Evolutionary conservation across 768 basidiomycete species (phyloP).

Genomic region (Termitomyces eurrhizus): DNA sequence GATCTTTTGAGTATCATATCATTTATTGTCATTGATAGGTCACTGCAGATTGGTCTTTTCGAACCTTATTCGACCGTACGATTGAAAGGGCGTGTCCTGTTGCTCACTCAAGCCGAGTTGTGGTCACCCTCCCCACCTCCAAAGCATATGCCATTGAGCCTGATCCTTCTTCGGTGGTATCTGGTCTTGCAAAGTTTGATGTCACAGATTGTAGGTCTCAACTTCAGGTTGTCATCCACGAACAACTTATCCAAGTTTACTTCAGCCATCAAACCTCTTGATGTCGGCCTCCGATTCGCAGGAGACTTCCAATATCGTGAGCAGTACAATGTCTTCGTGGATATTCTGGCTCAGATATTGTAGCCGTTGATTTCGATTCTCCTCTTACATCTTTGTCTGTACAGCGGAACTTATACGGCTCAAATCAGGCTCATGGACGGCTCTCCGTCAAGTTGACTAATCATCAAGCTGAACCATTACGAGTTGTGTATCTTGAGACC

Average conservation of each 20-base stretch:
- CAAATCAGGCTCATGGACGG: slow-evolving; percentile 71
- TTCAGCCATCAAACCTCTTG: slow-evolving; percentile 42
- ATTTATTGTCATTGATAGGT: slow-evolving; percentile 2
- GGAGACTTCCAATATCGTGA: slow-evolving; percentile 61
- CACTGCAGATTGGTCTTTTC: slow-evolving; percentile 68
- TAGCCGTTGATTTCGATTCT: slow-evolving; percentile 34
- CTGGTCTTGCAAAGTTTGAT: slow-evolving; percentile 43
- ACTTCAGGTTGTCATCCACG: not conserved
- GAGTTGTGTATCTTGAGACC: slow-evolving; percentile 78
- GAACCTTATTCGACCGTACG: slow-evolving; percentile 59
- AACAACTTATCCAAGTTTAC: slow-evolving; percentile 12
- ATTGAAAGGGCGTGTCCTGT: slow-evolving; percentile 69
- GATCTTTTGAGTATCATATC: slow-evolving; percentile 4
- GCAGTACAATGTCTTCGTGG: slow-evolving; percentile 18
- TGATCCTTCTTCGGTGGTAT: slow-evolving; percentile 36
- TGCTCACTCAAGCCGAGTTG: slow-evolving; percentile 54
- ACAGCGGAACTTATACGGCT: slow-evolving; percentile 67
- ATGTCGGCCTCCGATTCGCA: slow-evolving; percentile 57
- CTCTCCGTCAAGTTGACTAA: slow-evolving; percentile 70
- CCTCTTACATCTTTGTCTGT: slow-evolving; percentile 54
- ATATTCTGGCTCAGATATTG: not conserved
- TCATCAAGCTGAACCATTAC: slow-evolving; percentile 36
- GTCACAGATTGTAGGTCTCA: slow-evolving; percentile 39
- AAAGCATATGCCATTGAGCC: slow-evolving; percentile 47
- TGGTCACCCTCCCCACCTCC: slow-evolving; percentile 42